Evolutionary conservation across 257 asterid species (phyloP).

Genomic region (Fraxinus anomala): DNA sequence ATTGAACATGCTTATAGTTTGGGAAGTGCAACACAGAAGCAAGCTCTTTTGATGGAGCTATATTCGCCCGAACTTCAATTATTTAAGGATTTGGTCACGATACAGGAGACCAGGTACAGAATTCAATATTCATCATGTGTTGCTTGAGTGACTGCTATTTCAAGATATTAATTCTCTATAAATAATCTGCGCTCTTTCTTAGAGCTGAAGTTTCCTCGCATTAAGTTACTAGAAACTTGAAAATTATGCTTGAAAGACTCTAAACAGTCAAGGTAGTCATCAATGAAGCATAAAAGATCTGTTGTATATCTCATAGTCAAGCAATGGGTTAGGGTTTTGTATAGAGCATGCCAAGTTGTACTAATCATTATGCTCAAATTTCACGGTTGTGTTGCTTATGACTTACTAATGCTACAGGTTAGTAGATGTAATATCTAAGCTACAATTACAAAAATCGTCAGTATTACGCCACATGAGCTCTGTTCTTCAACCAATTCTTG

Average conservation of each 20-base stretch:
- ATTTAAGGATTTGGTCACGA: conserved; percentile 72
- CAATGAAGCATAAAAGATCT: neutral
- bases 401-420: conserved; percentile 45
- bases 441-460: conserved; percentile 69
- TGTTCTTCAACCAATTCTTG: conserved; percentile 81
- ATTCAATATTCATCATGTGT: conserved; percentile 5
- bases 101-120: conserved; percentile 67
- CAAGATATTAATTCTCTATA: neutral
- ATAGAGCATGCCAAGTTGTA: neutral
- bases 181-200: conserved; percentile 6
- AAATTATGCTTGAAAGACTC: neutral
- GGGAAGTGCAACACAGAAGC: conserved; percentile 91
- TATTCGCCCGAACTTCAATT: conserved; percentile 87
- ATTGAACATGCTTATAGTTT: conserved; percentile 77
- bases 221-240: conserved; percentile 10
- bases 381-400: neutral
- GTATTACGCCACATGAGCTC: conserved; percentile 82
- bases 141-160: neutral
- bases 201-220: conserved; percentile 15
- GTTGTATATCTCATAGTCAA: neutral
- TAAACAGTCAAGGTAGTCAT: conserved; percentile 6
- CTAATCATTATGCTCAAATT: neutral
- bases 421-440: conserved; percentile 74
- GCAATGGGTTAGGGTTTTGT: neutral
- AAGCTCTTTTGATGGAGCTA: conserved; percentile 77